phyloP scores from a whole-genome alignment of 1,284 basidiomycete species.

The Singerocomus rubriflavus region DNA sequence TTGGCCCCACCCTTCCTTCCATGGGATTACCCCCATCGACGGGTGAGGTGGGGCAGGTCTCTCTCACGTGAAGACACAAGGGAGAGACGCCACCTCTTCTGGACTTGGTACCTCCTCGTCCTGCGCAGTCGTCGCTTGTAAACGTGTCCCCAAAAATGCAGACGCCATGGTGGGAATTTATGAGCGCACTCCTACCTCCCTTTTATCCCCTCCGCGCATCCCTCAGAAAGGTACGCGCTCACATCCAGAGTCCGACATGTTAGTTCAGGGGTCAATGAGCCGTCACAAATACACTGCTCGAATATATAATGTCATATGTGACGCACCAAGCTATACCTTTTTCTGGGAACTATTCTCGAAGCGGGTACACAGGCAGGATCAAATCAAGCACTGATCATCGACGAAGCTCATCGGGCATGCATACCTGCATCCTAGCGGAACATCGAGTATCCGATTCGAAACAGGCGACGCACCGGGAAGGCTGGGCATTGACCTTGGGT shows the following conservation, averaged over 20 bases:
- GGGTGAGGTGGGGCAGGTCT: neutral
- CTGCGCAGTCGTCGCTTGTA: neutral
- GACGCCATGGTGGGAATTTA: slow-evolving; percentile 5
- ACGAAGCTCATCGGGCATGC: neutral
- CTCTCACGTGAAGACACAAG: neutral
- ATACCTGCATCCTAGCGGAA: neutral
- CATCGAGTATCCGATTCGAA: neutral
- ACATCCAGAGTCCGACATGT: neutral
- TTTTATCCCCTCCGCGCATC: slow-evolving; percentile 13
- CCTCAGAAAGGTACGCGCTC: neutral
- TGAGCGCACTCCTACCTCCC: neutral
- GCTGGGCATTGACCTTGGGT: neutral
- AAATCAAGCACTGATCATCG: no score
- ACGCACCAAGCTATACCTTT: neutral
- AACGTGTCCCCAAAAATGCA: neutral
- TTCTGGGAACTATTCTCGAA: neutral
- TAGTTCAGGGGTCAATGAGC: neutral
- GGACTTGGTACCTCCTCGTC: slow-evolving; percentile 2
- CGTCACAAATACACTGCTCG: neutral
- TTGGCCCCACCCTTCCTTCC: neutral
- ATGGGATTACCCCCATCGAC: neutral
- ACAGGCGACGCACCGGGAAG: neutral
- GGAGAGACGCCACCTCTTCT: slow-evolving; percentile 13
- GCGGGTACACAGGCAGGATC: neutral
- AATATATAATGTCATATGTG: neutral